phyloP scores from a whole-genome alignment of 192 early-diverging fungal genomes.

The Umbelopsis vinacea region DNA sequence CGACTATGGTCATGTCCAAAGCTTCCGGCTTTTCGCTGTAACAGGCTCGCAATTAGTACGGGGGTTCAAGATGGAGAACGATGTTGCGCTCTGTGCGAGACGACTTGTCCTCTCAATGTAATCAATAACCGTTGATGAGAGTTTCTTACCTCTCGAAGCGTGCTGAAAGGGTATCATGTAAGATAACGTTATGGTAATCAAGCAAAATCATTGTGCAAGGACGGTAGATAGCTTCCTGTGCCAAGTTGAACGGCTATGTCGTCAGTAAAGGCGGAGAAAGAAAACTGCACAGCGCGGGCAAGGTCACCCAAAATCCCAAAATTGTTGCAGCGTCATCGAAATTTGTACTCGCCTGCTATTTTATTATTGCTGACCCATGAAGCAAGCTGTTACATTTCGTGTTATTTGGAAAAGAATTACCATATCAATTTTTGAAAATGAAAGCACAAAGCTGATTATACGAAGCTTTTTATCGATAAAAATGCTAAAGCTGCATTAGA shows the following conservation, averaged over 20 bases:
- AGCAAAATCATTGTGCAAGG: constrained; percentile 58
- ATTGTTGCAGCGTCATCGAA: too few species aligned
- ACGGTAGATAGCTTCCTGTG: constrained; percentile 2
- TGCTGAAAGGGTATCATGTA: constrained; percentile 56
- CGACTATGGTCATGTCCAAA: constrained; percentile 83
- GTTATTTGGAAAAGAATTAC: too few species aligned
- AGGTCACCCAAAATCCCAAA: too few species aligned
- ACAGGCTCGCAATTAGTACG: constrained; percentile 5
- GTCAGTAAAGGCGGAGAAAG: constrained; percentile 14
- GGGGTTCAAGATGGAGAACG: background rate
- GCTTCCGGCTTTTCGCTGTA: constrained; percentile 68
- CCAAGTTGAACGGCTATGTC: constrained; percentile 15
- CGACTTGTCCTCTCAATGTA: background rate
- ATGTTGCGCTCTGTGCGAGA: background rate
- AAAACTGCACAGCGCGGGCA: too few species aligned
- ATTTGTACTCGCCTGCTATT: too few species aligned
- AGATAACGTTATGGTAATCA: constrained; percentile 66
- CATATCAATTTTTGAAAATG: too few species aligned
- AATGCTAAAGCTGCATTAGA: too few species aligned
- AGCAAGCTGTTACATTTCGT: too few species aligned
- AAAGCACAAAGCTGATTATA: too few species aligned
- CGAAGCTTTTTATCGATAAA: too few species aligned
- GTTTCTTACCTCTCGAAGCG: constrained; percentile 54
- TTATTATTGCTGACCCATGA: too few species aligned
- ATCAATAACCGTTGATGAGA: background rate